Conservation (phyloP, 2,329 filamentous ascomycete species). For the Aspergillus neoniger region DNA sequence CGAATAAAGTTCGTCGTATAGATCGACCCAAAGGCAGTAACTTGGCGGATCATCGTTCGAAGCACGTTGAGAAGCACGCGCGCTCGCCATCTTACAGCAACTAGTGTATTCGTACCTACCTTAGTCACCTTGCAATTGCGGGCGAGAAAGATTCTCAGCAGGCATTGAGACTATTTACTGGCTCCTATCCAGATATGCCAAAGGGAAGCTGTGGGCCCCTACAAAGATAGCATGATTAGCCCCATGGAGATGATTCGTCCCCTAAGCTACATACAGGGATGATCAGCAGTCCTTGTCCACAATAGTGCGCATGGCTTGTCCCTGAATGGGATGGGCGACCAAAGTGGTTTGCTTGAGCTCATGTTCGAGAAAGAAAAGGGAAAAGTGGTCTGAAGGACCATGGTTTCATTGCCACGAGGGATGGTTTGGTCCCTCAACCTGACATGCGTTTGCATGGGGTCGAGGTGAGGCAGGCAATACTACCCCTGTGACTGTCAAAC, state of each 20-base stretch:
- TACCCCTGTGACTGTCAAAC: no score
- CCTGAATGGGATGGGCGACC: neutral
- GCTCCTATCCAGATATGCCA: neutral
- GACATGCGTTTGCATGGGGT: neutral
- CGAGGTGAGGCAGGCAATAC: neutral
- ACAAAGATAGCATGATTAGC: neutral
- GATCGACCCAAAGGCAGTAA: neutral
- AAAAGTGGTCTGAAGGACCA: neutral
- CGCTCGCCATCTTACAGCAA: neutral
- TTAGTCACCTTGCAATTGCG: neutral
- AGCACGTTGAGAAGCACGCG: constrained; percentile 5
- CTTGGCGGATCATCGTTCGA: neutral
- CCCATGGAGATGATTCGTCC: neutral
- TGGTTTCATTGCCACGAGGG: neutral
- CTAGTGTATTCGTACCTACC: neutral
- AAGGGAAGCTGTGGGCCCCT: neutral
- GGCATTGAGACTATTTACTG: neutral
- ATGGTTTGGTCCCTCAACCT: neutral
- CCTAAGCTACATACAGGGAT: neutral
- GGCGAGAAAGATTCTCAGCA: neutral
- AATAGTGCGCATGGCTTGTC: constrained; percentile 1
- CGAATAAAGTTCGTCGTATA: neutral
- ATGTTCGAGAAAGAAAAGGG: neutral
- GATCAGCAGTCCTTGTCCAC: constrained; percentile 2
- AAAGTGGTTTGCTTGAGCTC: neutral